Conservation (phyloP, 2,329 filamentous ascomycete species). For the Tolypocladium pustulatum region DNA sequence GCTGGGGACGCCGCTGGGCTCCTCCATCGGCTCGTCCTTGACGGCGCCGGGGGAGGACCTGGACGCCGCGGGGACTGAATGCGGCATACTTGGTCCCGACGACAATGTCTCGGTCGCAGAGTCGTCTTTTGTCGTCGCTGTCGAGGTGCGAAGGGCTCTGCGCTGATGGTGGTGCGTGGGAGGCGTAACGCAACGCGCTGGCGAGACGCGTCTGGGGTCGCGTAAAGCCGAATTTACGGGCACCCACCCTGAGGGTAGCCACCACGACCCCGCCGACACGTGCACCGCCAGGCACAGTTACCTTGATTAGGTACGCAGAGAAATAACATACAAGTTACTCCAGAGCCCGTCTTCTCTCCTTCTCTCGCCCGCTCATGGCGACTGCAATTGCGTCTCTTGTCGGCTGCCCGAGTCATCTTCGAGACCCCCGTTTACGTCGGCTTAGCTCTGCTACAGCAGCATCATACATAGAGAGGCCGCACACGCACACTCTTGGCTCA, state of each 20-base stretch:
- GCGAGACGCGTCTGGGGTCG: neutral
- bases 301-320: too few species aligned
- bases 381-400: too few species aligned
- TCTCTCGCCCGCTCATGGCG: too few species aligned
- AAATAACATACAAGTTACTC: too few species aligned
- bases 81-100: conserved; percentile 26
- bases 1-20: conserved; percentile 15
- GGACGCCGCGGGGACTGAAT: conserved; percentile 27
- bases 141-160: neutral
- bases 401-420: too few species aligned
- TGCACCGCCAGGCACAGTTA: too few species aligned
- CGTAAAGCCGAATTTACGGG: neutral
- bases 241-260: neutral
- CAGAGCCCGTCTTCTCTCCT: too few species aligned
- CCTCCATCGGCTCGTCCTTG: conserved; percentile 25
- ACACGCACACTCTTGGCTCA: neutral
- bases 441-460: too few species aligned
- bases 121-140: neutral
- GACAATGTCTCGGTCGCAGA: neutral
- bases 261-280: neutral
- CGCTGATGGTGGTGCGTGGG: neutral
- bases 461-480: too few species aligned
- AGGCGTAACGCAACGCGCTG: neutral
- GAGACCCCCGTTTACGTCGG: too few species aligned
- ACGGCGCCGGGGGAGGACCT: conserved; percentile 15